Conservation (phyloP, 257 asterid species). For the Solanum virginianum region DNA sequence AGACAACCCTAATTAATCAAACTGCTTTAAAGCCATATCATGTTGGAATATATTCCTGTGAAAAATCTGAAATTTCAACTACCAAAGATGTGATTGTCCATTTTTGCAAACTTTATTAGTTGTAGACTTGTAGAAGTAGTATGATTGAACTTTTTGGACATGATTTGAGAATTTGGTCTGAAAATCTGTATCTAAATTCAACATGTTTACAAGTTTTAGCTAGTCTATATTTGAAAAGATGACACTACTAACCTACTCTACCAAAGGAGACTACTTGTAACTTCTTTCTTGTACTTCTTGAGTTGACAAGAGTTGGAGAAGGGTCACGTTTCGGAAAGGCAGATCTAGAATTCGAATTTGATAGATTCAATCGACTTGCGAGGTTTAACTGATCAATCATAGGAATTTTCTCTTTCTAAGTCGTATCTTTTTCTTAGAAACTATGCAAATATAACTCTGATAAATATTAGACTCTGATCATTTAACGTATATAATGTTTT, state of each 20-base stretch:
- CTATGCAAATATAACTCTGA: neutral
- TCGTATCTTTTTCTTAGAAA: neutral
- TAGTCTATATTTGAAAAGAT: neutral
- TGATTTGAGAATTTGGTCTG: neutral
- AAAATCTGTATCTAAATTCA: neutral
- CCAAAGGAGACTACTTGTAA: neutral
- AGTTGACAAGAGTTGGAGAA: neutral
- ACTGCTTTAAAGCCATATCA: neutral
- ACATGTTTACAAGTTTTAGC: neutral
- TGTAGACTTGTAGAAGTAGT: neutral
- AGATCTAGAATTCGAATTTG: neutral
- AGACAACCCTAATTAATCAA: neutral
- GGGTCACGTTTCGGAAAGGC: neutral
- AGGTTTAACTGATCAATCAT: neutral
- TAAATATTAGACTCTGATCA: neutral
- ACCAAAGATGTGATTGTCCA: slow-evolving; percentile 1
- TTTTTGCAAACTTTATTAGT: neutral
- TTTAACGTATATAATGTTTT: neutral
- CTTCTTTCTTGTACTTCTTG: neutral
- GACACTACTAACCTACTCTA: neutral
- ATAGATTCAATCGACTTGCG: neutral
- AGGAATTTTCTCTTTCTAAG: neutral
- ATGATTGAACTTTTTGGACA: neutral
- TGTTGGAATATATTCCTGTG: neutral
- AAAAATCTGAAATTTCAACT: neutral